These are phyloP conservation scores for Schoenoplectus tabernaemontani DNA, from an alignment of 202 grass and related monocot species.

Conservation along the genomic window DNA sequence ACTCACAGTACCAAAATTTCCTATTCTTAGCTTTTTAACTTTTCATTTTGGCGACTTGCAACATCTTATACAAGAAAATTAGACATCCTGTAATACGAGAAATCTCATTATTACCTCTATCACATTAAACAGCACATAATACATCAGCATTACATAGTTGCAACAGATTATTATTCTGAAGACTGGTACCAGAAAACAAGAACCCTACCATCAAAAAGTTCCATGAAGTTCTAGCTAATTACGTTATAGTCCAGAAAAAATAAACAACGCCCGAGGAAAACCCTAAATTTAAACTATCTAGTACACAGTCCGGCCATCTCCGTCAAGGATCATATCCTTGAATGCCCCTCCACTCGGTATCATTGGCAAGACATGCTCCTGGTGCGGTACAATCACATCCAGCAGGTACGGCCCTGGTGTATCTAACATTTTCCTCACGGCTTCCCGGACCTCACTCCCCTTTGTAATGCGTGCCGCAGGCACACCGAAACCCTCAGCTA, in stretches of 20 bases:
- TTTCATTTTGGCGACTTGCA: background rate
- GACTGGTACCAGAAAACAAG: background rate
- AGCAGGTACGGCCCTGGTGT: conserved; percentile 81
- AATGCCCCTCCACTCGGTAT: conserved; percentile 88
- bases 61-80: background rate
- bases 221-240: conserved; percentile 5
- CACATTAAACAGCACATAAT: background rate
- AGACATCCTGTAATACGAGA: background rate
- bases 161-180: background rate
- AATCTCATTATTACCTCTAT: background rate
- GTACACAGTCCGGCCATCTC: conserved; percentile 75
- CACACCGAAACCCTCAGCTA: conserved; percentile 63
- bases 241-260: background rate
- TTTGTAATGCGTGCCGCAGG: conserved; percentile 70
- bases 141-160: background rate
- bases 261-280: background rate
- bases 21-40: too few relatives aligned
- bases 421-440: conserved; percentile 82
- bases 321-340: conserved; percentile 89
- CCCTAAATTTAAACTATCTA: conserved; percentile 21
- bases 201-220: conserved; percentile 12
- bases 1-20: background rate
- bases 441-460: conserved; percentile 54
- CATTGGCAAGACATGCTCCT: conserved; percentile 97
- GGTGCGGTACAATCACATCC: conserved; percentile 77